Base-by-base conservation (phyloP, 169 alveolate genomes). In the Eimeria maxima region DNA sequence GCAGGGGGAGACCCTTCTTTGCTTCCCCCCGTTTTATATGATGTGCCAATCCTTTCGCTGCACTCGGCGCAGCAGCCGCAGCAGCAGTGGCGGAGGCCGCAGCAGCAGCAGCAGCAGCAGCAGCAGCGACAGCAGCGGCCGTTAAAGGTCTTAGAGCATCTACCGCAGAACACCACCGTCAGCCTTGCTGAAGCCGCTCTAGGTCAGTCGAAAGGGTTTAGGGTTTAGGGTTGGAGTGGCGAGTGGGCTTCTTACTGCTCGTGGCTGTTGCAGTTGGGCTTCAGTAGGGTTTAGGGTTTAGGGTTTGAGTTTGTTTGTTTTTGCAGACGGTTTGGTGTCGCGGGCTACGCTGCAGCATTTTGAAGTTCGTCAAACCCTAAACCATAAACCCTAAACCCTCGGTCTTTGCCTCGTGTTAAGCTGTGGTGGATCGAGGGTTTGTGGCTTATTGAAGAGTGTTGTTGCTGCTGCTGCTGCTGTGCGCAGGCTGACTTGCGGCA, bases 91-190 rank as follows among this genome's bases (percentile, higher is more conserved):
- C 5, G 27, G 27, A 2, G 27, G 80, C 80, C 16, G 80, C 80
- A 69, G 80, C 80, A 69, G 80, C 69, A 57, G 22, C 80, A 38
- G 45, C 45, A 18, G 84, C 84, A n/a, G 84, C 74, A 65, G 74
- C 16, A 65, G n/a, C 74, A 18, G 74, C 74, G 74, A n/a, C 74
- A 65, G 74, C 84, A 69, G 16, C 20, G 80, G 2, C 80, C 80
- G 1, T 24, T 24, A 16, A 69, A 24, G 38, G 44, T 69, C 38
- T 18, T 69, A 24, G 80, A 69, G 38, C 80, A 69, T 24, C 80
- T 69, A 11, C 80, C 80, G 18, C 20, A 69, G 27, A 69, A 69
- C 80, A 69, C 80, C 1, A 24, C 38, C 27, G 80, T 38, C 27
- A 69, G 27, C 1, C 80, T 69, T 27, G 80, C 80, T 18, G 80